Evolutionary conservation across 2,329 filamentous ascomycete species (phyloP), one percentile per base, ranked within the genome.

Genomic region (Cytospora piceae): DNA sequence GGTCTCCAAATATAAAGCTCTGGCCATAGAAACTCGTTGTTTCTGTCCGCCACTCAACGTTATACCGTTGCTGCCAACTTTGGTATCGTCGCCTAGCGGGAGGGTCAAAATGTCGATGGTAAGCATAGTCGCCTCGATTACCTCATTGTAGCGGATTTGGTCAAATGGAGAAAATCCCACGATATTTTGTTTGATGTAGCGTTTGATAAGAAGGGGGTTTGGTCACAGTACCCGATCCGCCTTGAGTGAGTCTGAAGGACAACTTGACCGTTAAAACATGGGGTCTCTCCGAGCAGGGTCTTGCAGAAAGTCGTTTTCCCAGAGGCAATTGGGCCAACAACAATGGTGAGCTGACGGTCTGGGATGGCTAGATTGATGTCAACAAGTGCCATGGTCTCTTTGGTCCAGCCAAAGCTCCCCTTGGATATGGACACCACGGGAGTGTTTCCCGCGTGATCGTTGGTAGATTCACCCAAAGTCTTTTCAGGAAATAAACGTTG

Each of bases 261-360:
- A 9, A 68, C 24, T 29, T 37, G 39, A 32, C 66, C 66, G 37
- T 56, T 8, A 31, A 24, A 55, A 8, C 62, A 58, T 1, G 72
- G 66, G 6, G 71, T 70, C 66, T 76, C 75, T 2, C 74, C 75
- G 2, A 79, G 70, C 31, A 81, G 53, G 54, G 74, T 67, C 70
- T 77, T 66, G 70, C 75, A 74, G 0, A 80, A 67, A 0, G 77
- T 78, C 0, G 77, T 77, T 64, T 82, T 78, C 0, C 76, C 76
- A 0, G 72, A 74, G 3, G 72, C 76, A 2, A 79, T 75, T 2
- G 78, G 77, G 0, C 79, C 79, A 2, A 77, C 70, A 1, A 81
- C 68, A 0, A 80, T 70, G 0, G 74, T 78, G 29, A 65, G 53
- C 6, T 55, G 52, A 12, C 52, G 37, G 12, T 66, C 61, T 2